Base-by-base conservation (phyloP, 2,329 filamentous ascomycete genomes). In the Calonectria multiphialidica region DNA sequence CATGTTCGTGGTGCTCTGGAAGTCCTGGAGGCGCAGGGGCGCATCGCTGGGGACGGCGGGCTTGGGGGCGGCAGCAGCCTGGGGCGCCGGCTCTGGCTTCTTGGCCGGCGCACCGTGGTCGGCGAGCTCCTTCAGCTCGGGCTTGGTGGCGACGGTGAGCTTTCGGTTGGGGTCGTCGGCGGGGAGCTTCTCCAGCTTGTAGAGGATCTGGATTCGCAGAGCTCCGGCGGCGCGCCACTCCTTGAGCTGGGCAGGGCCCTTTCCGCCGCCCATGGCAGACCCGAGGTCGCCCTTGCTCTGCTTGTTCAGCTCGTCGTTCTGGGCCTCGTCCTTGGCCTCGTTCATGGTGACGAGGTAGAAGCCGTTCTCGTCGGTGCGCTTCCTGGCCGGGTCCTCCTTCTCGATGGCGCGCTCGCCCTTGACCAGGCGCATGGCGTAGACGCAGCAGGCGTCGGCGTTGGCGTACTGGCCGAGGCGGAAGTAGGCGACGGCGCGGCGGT, bases 401-500 rank as follows among this genome's bases (percentile, higher is more conserved):
- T 83, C 82, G 1, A 81, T 42, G 0, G 81, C 81, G 0, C 79
- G 74, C 4, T 75, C 72, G 0, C 81, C 81, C 72, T 84, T 81
- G 33, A 80, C 82, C 8, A 87, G 57, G 5, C 82, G 77, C 82
- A 87, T 86, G 37, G 87, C 84, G 87, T 91, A 92, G 21, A 87
- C 86, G 23, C 96, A 91, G 74, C 96, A 90, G 76, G 91, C 90
- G 71, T 92, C 89, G 0, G 95, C 93, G 83, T 98, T 93, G 4
- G 93, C 95, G 77, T 92, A 95, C 66, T 90, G 88, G 40, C 90
- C 90, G 47, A 95, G 86, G 61, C 92, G 90, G 82, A 91, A 94
- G 30, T 96, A 87, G 13, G 93, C 90, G 15, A 98, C 90, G 6
- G 91, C 94, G 44, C 96, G 91, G 77, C 96, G 91, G 79, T 97